Percentiles rank a stretch among this genome's conserved stretches.
phyloP scores from a whole-genome alignment of 148 eudicot genomes.

The Rhododendron mucronatum region DNA sequence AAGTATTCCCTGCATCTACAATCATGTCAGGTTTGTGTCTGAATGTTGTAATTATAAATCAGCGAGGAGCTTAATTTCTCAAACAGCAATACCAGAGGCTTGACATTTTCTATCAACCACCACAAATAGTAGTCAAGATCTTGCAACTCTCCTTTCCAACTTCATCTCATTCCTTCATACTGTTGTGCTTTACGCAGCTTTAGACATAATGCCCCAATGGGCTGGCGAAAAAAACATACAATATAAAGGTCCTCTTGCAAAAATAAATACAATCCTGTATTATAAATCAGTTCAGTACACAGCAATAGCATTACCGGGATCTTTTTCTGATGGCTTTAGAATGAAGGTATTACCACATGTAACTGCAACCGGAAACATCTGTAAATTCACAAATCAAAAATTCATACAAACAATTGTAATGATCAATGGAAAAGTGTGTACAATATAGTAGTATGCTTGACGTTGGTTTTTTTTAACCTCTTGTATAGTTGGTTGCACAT shows the following conservation, averaged over 20 bases:
- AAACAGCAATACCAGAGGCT: not conserved
- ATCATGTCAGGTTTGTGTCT: not conserved
- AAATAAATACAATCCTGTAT: not conserved
- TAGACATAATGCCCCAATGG: not conserved
- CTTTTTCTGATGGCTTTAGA: slow-evolving; percentile 70
- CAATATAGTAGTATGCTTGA: not conserved
- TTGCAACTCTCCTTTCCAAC: not conserved
- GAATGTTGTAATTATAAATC: not conserved
- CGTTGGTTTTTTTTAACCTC: not conserved
- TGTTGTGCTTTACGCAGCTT: not conserved
- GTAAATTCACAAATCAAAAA: slow-evolving; percentile 14
- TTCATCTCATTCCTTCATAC: not conserved
- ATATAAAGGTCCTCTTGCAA: not conserved
- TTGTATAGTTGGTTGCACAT: not conserved
- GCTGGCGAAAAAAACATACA: not conserved
- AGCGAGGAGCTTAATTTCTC: not conserved
- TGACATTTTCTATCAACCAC: not conserved
- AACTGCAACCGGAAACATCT: slow-evolving; percentile 72
- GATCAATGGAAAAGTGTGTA: not conserved
- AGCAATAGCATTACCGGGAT: slow-evolving; percentile 41
- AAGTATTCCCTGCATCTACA: not conserved
- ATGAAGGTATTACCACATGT: slow-evolving; percentile 67
- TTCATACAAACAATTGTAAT: not conserved
- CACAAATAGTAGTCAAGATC: not conserved
- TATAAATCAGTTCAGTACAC: not conserved